Evolutionary conservation across 1,284 basidiomycete genomes (phyloP).

Genomic region (Entoloma clypeatum): DNA sequence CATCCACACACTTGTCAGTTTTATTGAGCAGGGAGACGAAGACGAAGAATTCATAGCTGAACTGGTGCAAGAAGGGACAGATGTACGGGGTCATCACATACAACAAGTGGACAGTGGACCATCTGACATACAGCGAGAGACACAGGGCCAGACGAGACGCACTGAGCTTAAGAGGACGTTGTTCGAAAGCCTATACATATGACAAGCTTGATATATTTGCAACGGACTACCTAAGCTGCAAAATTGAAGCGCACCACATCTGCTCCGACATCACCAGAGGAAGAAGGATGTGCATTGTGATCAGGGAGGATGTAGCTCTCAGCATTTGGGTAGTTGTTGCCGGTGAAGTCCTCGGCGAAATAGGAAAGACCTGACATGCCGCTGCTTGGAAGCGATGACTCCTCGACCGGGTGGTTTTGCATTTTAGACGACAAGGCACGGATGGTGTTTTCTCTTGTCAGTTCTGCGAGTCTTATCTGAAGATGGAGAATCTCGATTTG

Average conservation of each 20-base stretch:
- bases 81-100: not conserved
- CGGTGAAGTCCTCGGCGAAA: too few species aligned
- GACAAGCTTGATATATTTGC: conserved; percentile 4
- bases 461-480: too few species aligned
- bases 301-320: conserved; percentile 1
- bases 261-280: conserved; percentile 13
- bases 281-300: conserved; percentile 9
- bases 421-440: too few species aligned
- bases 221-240: conserved; percentile 2
- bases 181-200: not conserved
- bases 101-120: conserved; percentile 6
- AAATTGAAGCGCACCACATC: too few species aligned
- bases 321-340: too few species aligned
- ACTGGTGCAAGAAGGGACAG: conserved; percentile 11
- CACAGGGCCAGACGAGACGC: conserved; percentile 8
- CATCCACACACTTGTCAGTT: conserved; percentile 15
- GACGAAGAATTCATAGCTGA: conserved; percentile 14
- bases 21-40: conserved; percentile 15
- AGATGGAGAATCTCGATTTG: too few species aligned
- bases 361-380: too few species aligned
- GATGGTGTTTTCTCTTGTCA: too few species aligned
- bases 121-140: conserved; percentile 11
- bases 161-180: not conserved
- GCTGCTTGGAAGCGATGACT: too few species aligned
- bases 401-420: too few species aligned